A percentile compares a stretch with the other conserved stretches of the same genome.
phyloP scores from a whole-genome alignment of 768 basidiomycete genomes.

The Sporobolomyces roseus region DNA sequence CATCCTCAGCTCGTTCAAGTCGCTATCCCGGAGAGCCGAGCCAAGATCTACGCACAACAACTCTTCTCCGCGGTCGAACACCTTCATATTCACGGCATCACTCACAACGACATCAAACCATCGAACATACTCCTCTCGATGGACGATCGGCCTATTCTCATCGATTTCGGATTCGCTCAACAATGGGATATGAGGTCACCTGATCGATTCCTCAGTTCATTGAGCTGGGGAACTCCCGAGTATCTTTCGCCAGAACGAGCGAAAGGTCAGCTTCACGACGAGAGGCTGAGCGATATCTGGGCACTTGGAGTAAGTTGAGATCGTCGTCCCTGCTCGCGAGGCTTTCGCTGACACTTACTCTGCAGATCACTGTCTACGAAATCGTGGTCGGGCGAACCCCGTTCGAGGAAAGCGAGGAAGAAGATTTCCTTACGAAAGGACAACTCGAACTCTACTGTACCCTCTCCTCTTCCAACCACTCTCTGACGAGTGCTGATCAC shows the following conservation, averaged over 20 bases:
- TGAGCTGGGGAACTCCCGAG: conserved; percentile 73
- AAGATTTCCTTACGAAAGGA: conserved; percentile 56
- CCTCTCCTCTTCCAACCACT: background rate
- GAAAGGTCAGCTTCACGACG: conserved; percentile 81
- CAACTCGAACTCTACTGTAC: conserved; percentile 81
- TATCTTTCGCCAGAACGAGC: conserved; percentile 92
- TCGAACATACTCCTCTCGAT: conserved; percentile 85
- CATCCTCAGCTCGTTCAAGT: conserved; percentile 83
- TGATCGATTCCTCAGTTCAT: conserved; percentile 19
- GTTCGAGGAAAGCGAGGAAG: conserved; percentile 35
- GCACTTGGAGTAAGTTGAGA: no score
- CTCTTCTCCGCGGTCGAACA: conserved; percentile 79
- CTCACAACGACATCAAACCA: conserved; percentile 92
- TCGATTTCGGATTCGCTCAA: conserved; percentile 96
- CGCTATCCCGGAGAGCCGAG: conserved; percentile 72
- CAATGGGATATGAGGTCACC: conserved; percentile 55
- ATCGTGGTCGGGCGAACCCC: conserved; percentile 79
- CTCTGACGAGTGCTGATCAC: background rate
- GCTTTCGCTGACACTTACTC: no score
- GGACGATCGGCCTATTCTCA: conserved; percentile 68
- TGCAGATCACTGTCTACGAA: conserved; percentile 85
- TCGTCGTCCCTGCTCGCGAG: no score
- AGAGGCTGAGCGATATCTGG: conserved; percentile 71
- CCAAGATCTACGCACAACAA: conserved; percentile 73
- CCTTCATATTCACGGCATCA: conserved; percentile 71